Percentiles rank a stretch among this genome's conserved stretches.
Evolutionary conservation across 1,139 yeast species (phyloP).

Genomic region (Starmera stellimalicola): DNA sequence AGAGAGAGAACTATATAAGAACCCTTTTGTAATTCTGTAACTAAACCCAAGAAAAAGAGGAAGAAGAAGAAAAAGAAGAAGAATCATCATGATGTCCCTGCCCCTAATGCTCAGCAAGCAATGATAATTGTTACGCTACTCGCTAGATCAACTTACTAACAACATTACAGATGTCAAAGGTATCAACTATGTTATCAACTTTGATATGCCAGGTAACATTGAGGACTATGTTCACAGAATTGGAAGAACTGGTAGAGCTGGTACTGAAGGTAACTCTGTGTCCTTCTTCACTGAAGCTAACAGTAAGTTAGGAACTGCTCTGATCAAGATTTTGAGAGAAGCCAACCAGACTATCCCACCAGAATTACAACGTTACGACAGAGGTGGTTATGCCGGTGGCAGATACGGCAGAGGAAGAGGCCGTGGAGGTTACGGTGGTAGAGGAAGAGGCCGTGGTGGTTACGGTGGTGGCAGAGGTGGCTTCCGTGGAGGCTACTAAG

Average conservation of each 20-base stretch:
- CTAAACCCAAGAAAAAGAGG: too few species aligned
- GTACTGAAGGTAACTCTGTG: constrained; percentile 89
- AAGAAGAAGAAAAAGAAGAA: too few species aligned
- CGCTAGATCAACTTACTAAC: too few species aligned
- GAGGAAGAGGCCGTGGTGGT: constrained; percentile 36
- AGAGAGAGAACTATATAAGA: too few species aligned
- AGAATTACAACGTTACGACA: constrained; percentile 38
- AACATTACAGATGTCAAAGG: constrained; percentile 81
- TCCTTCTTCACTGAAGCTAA: constrained; percentile 89
- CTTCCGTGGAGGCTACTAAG: constrained; percentile 20
- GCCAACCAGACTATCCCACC: constrained; percentile 86
- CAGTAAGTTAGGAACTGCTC: constrained; percentile 82
- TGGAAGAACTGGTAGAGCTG: constrained; percentile 93
- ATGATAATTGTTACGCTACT: too few species aligned
- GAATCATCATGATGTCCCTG: too few species aligned
- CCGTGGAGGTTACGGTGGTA: constrained; percentile 41
- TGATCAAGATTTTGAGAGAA: constrained; percentile 85
- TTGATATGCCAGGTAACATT: constrained; percentile 95
- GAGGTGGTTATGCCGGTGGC: constrained; percentile 45
- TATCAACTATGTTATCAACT: constrained; percentile 85
- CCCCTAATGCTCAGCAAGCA: too few species aligned
- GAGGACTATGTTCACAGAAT: constrained; percentile 79
- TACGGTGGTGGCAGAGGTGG: constrained; percentile 25
- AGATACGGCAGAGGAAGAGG: constrained; percentile 45
- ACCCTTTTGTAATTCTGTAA: too few species aligned